Conservation (phyloP, 2,329 filamentous ascomycete species). For the Aureobasidium sp. region DNA sequence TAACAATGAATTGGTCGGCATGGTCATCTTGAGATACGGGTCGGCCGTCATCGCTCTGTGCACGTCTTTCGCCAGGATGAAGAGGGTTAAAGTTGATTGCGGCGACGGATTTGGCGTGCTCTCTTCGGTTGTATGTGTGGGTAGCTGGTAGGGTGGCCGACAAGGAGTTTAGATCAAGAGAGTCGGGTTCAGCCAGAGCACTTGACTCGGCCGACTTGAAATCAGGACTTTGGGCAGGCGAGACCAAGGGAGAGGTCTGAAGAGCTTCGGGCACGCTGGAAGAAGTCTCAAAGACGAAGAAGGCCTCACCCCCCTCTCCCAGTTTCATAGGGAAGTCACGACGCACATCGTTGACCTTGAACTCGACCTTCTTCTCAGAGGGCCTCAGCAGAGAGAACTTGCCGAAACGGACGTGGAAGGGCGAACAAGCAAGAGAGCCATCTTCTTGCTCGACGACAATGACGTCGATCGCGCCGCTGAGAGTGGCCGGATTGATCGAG, state of each 20-base stretch:
- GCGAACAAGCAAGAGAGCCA: conserved; percentile 79
- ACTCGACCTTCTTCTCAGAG: conserved; percentile 98
- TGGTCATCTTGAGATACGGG: conserved; percentile 12
- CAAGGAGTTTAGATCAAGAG: conserved; percentile 55
- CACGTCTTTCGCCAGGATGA: background rate
- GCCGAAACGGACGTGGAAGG: conserved; percentile 97
- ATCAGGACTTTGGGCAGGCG: conserved; percentile 75
- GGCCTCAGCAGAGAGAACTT: conserved; percentile 95
- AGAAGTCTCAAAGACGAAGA: conserved; percentile 96
- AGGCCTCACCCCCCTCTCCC: conserved; percentile 93
- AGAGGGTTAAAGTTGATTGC: conserved; percentile 1
- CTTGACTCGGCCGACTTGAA: conserved; percentile 43
- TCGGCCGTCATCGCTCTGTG: conserved; percentile 9
- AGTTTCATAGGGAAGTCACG: conserved; percentile 97
- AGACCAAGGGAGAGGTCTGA: conserved; percentile 90
- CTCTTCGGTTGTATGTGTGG: background rate
- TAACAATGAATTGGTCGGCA: background rate
- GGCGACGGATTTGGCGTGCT: conserved; percentile 10
- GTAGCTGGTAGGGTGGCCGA: background rate
- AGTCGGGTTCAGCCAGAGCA: conserved; percentile 60
- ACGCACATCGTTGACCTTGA: conserved; percentile 85
- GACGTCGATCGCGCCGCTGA: conserved; percentile 97
- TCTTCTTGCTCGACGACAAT: conserved; percentile 97
- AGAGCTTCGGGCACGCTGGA: conserved; percentile 86
- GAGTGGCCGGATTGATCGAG: conserved; percentile 94